Evolutionary conservation across 495 filamentous ascomycete genomes (phyloP).

Genomic region (Ascobolus immersus): DNA sequence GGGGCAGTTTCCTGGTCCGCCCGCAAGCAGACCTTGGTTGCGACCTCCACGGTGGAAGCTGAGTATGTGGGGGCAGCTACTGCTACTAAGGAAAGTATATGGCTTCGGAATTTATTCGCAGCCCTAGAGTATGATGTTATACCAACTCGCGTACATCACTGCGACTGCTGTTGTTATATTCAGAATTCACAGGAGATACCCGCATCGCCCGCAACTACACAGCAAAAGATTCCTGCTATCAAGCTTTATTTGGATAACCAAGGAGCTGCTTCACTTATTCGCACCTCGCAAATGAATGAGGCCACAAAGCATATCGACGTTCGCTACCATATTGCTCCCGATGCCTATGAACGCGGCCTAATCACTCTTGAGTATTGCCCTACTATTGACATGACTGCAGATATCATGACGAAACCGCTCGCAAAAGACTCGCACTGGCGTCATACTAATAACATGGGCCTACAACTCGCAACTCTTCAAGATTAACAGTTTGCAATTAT

Average conservation of each 20-base stretch:
- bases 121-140: too few relatives aligned
- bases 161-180: too few relatives aligned
- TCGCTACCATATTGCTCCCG: constrained; percentile 8
- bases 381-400: constrained; percentile 7
- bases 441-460: too few relatives aligned
- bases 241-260: too few relatives aligned
- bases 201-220: too few relatives aligned
- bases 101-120: constrained; percentile 1
- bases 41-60: constrained; percentile 2
- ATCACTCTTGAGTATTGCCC: constrained; percentile 2
- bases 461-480: too few relatives aligned
- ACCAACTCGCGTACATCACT: too few relatives aligned
- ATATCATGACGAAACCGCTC: constrained; percentile 12
- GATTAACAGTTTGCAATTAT: too few relatives aligned
- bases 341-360: constrained; percentile 1
- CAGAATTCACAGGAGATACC: too few relatives aligned
- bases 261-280: too few relatives aligned
- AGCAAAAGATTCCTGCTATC: too few relatives aligned
- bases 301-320: constrained; percentile 11
- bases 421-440: background rate
- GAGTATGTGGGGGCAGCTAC: constrained; percentile 5
- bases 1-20: constrained; percentile 7
- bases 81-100: constrained; percentile 3
- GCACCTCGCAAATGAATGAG: constrained; percentile 4
- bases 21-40: constrained; percentile 6